A percentile compares a stretch with the other conserved stretches of the same genome.
phyloP scores from a whole-genome alignment of 768 basidiomycete genomes.

The Cystobasidium ongulense region DNA sequence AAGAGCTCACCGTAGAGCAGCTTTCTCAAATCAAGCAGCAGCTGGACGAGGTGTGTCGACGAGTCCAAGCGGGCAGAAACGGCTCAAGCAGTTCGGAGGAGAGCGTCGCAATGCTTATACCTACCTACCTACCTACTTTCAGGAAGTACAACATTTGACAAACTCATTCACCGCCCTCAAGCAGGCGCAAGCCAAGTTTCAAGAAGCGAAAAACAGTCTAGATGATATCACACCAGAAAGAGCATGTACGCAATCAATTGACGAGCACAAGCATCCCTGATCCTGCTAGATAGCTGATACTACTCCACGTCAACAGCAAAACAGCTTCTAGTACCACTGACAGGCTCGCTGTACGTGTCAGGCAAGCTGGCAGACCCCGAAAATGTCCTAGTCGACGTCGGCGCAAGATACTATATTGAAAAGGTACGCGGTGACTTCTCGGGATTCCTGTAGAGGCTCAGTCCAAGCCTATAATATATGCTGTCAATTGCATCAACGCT shows the following conservation, averaged over 20 bases:
- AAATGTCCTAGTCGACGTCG: constrained; percentile 86
- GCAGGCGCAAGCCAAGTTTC: constrained; percentile 87
- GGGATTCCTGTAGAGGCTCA: neutral
- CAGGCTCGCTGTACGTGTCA: constrained; percentile 89
- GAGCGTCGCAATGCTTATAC: neutral
- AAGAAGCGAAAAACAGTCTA: constrained; percentile 52
- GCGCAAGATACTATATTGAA: constrained; percentile 91
- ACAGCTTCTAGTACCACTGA: constrained; percentile 81
- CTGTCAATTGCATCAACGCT: neutral
- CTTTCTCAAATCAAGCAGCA: constrained; percentile 81
- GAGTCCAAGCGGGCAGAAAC: neutral
- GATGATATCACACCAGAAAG: constrained; percentile 5
- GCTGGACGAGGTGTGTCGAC: constrained; percentile 66
- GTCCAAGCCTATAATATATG: neutral
- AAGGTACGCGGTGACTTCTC: constrained; percentile 59
- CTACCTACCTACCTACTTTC: neutral
- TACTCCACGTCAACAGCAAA: constrained; percentile 54
- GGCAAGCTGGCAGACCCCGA: constrained; percentile 75
- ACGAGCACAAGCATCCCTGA: neutral
- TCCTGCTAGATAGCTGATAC: neutral
- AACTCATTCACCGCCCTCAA: constrained; percentile 87
- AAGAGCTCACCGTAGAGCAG: constrained; percentile 74
- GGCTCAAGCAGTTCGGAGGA: neutral
- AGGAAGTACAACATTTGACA: constrained; percentile 89
- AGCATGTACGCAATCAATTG: constrained; percentile 10